phyloP scores from a whole-genome alignment of 176 grass and related monocot genomes.

The Cenchrus americanus region DNA sequence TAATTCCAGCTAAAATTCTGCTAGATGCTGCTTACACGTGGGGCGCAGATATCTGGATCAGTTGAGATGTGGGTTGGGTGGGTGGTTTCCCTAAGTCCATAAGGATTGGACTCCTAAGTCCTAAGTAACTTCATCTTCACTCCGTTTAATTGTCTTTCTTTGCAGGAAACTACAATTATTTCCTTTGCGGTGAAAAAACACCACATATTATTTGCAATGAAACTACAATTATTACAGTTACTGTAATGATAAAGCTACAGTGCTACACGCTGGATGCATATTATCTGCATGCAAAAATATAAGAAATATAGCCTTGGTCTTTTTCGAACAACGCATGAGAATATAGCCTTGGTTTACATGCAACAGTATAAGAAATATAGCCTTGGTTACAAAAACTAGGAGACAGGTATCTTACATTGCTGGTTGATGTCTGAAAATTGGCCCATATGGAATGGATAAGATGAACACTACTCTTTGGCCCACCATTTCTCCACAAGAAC shows the following conservation, averaged over 20 bases:
- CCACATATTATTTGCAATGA: neutral
- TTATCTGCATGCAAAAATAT: slow-evolving; percentile 9
- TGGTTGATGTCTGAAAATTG: slow-evolving; percentile 92
- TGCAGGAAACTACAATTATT: slow-evolving; percentile 15
- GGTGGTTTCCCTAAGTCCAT: neutral
- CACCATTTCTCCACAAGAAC: slow-evolving; percentile 88
- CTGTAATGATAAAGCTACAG: slow-evolving; percentile 21
- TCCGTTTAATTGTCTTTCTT: slow-evolving; percentile 13
- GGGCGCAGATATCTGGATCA: neutral
- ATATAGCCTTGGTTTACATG: too few relatives aligned
- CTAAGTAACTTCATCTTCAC: neutral
- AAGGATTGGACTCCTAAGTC: slow-evolving; percentile 18
- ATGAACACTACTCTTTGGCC: slow-evolving; percentile 61
- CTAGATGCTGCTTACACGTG: slow-evolving; percentile 29
- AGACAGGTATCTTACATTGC: slow-evolving; percentile 70
- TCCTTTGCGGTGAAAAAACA: neutral
- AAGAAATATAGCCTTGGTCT: slow-evolving; percentile 15
- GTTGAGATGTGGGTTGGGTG: neutral
- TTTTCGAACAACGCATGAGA: too few relatives aligned
- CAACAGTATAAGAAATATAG: neutral
- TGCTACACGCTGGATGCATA: neutral
- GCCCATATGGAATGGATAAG: slow-evolving; percentile 94
- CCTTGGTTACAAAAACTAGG: slow-evolving; percentile 16
- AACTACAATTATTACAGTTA: neutral
- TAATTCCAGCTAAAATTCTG: neutral